phyloP scores from a whole-genome alignment of 148 eudicot genomes.

The Camellia japonica region DNA sequence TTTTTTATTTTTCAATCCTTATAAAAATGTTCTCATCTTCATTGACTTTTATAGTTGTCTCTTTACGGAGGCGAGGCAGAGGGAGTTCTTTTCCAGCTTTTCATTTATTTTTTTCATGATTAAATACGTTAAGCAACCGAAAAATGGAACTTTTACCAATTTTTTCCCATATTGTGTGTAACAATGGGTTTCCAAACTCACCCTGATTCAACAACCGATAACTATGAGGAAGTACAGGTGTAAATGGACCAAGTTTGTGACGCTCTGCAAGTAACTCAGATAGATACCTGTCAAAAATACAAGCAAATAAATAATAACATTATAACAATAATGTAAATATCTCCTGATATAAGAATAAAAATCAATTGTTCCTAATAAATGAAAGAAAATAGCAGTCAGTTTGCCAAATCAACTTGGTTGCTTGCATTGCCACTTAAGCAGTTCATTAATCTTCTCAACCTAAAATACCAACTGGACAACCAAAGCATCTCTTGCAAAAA shows the following conservation, averaged over 20 bases:
- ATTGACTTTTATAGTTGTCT: not conserved
- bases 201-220: constrained; percentile 88
- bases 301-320: not conserved
- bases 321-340: not conserved
- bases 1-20: not conserved
- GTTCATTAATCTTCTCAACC: not conserved
- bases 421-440: not conserved
- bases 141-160: not conserved
- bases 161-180: not conserved
- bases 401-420: not conserved
- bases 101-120: not conserved
- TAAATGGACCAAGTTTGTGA: constrained; percentile 76
- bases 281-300: constrained; percentile 58
- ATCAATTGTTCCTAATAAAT: not conserved
- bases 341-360: not conserved
- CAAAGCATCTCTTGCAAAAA: not conserved
- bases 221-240: constrained; percentile 72
- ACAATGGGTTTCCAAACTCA: constrained; percentile 32
- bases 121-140: not conserved
- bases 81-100: not conserved
- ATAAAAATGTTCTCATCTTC: too few species aligned
- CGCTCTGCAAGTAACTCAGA: constrained; percentile 81
- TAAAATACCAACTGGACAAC: not conserved
- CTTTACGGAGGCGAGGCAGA: not conserved
- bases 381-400: not conserved